Percentiles rank a stretch among this genome's conserved stretches.
phyloP scores from a whole-genome alignment of 441 rosid species.

The Erodium chrysanthum region DNA sequence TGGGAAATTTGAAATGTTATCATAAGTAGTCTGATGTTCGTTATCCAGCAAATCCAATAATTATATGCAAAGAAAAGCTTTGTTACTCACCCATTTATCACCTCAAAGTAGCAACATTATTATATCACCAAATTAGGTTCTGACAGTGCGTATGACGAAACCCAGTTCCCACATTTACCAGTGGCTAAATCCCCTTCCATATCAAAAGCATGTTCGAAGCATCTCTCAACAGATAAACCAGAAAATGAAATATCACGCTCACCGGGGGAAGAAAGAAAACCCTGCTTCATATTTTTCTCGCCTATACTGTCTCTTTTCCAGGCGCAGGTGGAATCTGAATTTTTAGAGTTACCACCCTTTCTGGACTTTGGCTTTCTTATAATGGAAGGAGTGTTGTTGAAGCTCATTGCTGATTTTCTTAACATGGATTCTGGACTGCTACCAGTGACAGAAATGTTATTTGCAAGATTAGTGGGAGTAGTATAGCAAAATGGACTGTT shows the following conservation, averaged over 20 bases:
- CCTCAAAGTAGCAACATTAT: background rate
- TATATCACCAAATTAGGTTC: background rate
- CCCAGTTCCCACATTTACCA: background rate
- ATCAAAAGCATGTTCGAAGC: constrained; percentile 12
- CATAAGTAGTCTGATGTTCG: background rate
- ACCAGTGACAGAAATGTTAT: constrained; percentile 2
- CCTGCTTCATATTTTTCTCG: constrained; percentile 4
- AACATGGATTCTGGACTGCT: constrained; percentile 20
- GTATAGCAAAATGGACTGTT: constrained; percentile 13
- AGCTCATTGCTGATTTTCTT: constrained; percentile 24
- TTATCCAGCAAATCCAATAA: background rate
- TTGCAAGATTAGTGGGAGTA: constrained; percentile 7
- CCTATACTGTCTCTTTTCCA: background rate
- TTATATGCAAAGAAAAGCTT: background rate
- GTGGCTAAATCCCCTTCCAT: constrained; percentile 11
- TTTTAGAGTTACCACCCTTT: background rate
- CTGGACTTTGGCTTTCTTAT: constrained; percentile 20
- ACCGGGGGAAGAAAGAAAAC: constrained; percentile 3
- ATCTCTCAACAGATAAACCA: constrained; percentile 14
- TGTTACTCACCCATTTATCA: constrained; percentile 1
- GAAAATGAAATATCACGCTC: constrained; percentile 12
- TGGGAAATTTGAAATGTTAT: background rate
- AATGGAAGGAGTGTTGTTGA: constrained; percentile 26
- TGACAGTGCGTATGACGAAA: constrained; percentile 1
- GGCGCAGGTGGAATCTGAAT: constrained; percentile 3